Percentiles rank a stretch among this genome's conserved stretches.
Evolutionary conservation across 306 rosid species (phyloP).

Genomic region (Morella rubra): DNA sequence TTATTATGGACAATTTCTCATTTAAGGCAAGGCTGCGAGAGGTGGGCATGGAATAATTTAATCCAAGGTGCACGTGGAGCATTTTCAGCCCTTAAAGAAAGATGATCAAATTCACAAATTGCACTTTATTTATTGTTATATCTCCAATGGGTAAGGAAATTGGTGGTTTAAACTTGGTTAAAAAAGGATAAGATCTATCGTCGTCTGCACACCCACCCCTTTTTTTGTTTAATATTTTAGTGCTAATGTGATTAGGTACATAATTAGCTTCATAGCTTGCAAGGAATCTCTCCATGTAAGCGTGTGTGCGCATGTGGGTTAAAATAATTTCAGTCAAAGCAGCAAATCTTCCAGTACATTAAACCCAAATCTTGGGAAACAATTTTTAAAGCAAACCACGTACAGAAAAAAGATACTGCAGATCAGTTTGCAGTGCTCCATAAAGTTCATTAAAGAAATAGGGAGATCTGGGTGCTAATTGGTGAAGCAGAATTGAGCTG

Average conservation of each 20-base stretch:
- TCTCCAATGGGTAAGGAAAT: constrained; percentile 6
- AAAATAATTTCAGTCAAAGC: constrained; percentile 19
- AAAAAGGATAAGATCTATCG: constrained; percentile 27
- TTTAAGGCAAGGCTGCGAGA: too few relatives aligned
- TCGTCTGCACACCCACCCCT: background rate
- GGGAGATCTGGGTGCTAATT: constrained; percentile 13
- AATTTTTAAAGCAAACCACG: constrained; percentile 9
- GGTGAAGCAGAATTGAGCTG: constrained; percentile 16
- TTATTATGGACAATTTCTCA: too few relatives aligned
- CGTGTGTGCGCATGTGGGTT: constrained; percentile 5
- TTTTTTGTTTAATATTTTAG: background rate
- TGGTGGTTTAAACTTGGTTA: background rate
- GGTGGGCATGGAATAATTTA: too few relatives aligned
- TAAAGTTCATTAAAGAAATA: background rate
- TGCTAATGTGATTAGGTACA: background rate
- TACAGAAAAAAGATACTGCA: constrained; percentile 3
- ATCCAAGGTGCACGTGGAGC: too few relatives aligned
- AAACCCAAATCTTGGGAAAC: constrained; percentile 30
- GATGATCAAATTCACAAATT: background rate
- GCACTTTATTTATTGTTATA: background rate
- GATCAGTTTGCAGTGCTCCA: constrained; percentile 5
- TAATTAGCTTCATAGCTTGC: background rate
- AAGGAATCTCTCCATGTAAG: background rate
- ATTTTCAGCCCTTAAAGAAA: background rate
- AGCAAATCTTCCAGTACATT: constrained; percentile 22